These are phyloP conservation scores for Cercospora nicotianae DNA, from an alignment of 2,329 filamentous ascomycete genomes.

Conservation along the genomic window DNA sequence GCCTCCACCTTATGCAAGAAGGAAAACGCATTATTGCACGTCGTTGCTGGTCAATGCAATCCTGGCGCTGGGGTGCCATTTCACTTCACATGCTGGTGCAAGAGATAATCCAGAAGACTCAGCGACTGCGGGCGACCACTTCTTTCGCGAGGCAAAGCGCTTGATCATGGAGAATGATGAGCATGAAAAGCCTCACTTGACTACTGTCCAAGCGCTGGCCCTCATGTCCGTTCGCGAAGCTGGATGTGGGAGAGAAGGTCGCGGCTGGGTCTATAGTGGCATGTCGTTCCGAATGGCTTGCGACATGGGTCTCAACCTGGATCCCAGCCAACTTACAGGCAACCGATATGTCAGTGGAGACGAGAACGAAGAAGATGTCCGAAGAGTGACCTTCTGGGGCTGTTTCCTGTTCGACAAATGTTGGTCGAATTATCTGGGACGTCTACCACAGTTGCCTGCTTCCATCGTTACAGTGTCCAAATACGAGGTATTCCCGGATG, in stretches of 20 bases:
- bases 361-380: slow-evolving; percentile 83
- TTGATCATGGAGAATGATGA: slow-evolving; percentile 89
- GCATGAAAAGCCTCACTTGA: slow-evolving; percentile 82
- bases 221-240: slow-evolving; percentile 96
- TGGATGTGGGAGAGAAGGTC: slow-evolving; percentile 88
- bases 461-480: slow-evolving; percentile 81
- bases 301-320: slow-evolving; percentile 87
- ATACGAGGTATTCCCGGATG: slow-evolving; percentile 84
- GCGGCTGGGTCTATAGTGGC: slow-evolving; percentile 96
- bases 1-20: slow-evolving; percentile 49
- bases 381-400: slow-evolving; percentile 93
- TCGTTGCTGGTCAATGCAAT: slow-evolving; percentile 90
- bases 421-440: slow-evolving; percentile 95
- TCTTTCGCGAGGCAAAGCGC: slow-evolving; percentile 90
- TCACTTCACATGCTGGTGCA: slow-evolving; percentile 73
- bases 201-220: slow-evolving; percentile 89
- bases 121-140: slow-evolving; percentile 89
- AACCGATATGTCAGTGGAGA: slow-evolving; percentile 48
- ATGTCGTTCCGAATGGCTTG: slow-evolving; percentile 98
- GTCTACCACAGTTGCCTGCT: slow-evolving; percentile 80
- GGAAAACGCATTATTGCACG: slow-evolving; percentile 76
- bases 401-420: slow-evolving; percentile 99
- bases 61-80: slow-evolving; percentile 89
- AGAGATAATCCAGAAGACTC: slow-evolving; percentile 71
- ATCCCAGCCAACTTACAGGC: slow-evolving; percentile 65